Evolutionary conservation across 164 flowering plant genomes (phyloP), one percentile per base, ranked within the genome.

Genomic region (Umbilicus rupestris): DNA sequence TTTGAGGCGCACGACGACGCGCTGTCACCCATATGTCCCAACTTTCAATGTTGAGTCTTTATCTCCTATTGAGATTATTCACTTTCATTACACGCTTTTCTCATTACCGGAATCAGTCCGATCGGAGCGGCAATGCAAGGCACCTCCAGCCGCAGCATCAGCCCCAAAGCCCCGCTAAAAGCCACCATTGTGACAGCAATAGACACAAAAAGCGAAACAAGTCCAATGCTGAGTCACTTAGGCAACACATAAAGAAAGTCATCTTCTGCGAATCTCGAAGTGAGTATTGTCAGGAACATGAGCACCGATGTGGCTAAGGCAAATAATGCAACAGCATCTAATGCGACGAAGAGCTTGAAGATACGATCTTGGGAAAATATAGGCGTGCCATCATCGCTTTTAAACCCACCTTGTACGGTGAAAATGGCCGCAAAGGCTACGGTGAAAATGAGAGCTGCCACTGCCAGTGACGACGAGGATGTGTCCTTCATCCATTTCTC

Each of bases 401-500:
- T 24, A 3, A 24, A 20, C 15, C 73, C 70, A 3, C 73, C 73
- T 6, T 63, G 73, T 12, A 49, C 47, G 5, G 66, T 45, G 33
- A 66, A 66, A 17, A 39, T 39, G 16, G 70, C 69, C 0, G 66
- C 58, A n/a, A 70, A 66, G 52, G 37, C 45, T 11, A 71, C 39
- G 3, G 73, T 66, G 11, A 45, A 44, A 19, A 71, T 66, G 45
- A 71, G 69, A 10, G 73, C 64, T 20, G 73, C 69, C 16, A 71
- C 73, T 5, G 66, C 20, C 58, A 46, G 66, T 47, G 66, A 66
- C 1, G 66, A 66, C 0, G 46, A 20, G 10, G 69, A 64, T 0
- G 65, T 66, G 24, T 46, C 45, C 33, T 66, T 71, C 73, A 71
- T 66, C 73, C 73, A 71, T 29, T 66, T 47, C 28, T 71, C 73